These are phyloP conservation scores for Peziza echinospora DNA, from an alignment of 495 filamentous ascomycete genomes.

Conservation along the genomic window DNA sequence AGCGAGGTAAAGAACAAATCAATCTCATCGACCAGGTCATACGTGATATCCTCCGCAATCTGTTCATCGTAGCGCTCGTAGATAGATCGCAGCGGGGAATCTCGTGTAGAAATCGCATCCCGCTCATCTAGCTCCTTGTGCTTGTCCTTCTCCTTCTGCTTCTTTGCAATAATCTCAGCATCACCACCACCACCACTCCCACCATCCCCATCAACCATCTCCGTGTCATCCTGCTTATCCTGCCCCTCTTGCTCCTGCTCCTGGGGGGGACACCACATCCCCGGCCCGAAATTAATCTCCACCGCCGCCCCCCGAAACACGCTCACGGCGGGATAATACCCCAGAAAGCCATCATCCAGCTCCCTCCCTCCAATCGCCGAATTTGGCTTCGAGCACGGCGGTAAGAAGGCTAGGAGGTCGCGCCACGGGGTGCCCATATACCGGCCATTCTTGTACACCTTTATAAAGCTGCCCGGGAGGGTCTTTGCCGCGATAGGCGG, in stretches of 20 bases:
- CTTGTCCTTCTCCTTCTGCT: neutral
- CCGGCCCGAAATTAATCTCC: conserved; percentile 72
- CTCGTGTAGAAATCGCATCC: neutral
- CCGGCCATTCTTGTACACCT: conserved; percentile 77
- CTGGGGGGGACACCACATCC: conserved; percentile 74
- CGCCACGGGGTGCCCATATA: conserved; percentile 73
- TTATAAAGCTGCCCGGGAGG: conserved; percentile 65
- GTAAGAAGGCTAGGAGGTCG: conserved; percentile 75
- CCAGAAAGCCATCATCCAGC: conserved; percentile 80
- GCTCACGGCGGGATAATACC: conserved; percentile 85
- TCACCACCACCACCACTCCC: conserved; percentile 37
- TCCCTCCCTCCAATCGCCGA: conserved; percentile 53
- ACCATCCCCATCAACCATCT: too few species aligned
- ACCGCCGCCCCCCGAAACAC: conserved; percentile 80
- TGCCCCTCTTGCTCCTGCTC: conserved; percentile 17
- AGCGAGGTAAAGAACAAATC: conserved; percentile 49
- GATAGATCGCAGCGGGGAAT: conserved; percentile 30
- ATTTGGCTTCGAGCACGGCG: conserved; percentile 66
- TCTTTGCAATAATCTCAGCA: too few species aligned
- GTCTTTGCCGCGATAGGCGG: conserved; percentile 39
- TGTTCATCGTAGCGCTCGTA: conserved; percentile 77
- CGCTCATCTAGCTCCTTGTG: conserved; percentile 20
- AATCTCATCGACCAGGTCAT: conserved; percentile 80
- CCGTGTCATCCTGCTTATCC: conserved; percentile 16
- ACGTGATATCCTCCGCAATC: conserved; percentile 82